Base-by-base conservation (phyloP, 345 rosid genomes). In the Dovyalis caffra region DNA sequence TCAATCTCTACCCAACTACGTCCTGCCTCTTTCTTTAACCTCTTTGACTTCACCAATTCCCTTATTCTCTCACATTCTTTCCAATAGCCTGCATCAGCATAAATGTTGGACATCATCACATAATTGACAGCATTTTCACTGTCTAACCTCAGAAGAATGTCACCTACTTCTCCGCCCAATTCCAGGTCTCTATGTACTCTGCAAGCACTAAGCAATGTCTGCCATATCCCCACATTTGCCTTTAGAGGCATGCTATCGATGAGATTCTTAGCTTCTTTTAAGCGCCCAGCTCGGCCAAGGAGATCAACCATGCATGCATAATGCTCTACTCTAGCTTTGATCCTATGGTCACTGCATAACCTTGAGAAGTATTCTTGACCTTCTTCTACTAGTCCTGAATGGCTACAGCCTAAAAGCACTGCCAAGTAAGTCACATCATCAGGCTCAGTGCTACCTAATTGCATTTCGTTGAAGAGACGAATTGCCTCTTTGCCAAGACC, bases 281-380 rank as follows among this genome's bases (percentile, higher is more conserved):
- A 75, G 45, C 83, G 82, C 43, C 97, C 98, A 37, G 94, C 90
- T 78, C 98, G 82, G 37, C 97, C 93, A 4, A 95, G 85, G 12
- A 93, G 87, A 87, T 95, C 99, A 76, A 90, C 92, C 87, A 93
- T 80, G 75, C 96, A 91, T 8, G 97, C 90, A 68, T 88, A 91
- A 80, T 95, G 99, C 84, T 91, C 97, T 34, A 90, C 86, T 79
- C 91, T 82, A 25, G 85, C 88, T 74, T 83, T 85, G 23, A 87
- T 77, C 28, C 71, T 60, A 11, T 33, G 53, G 53, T 90, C 85
- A 6, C 61, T 77, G 71, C 87, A 73, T 68, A 93, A 53, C 75
- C 79, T 84, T 1, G 85, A 84, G 77, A 92, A 92, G 66, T 84
- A 82, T 70, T 79, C 82, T 84, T 81, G 83, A 70, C 99, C 89